Evolutionary conservation across 768 basidiomycete genomes (phyloP), one percentile per base, ranked within the genome.

Genomic region (Serendipita vermifera): DNA sequence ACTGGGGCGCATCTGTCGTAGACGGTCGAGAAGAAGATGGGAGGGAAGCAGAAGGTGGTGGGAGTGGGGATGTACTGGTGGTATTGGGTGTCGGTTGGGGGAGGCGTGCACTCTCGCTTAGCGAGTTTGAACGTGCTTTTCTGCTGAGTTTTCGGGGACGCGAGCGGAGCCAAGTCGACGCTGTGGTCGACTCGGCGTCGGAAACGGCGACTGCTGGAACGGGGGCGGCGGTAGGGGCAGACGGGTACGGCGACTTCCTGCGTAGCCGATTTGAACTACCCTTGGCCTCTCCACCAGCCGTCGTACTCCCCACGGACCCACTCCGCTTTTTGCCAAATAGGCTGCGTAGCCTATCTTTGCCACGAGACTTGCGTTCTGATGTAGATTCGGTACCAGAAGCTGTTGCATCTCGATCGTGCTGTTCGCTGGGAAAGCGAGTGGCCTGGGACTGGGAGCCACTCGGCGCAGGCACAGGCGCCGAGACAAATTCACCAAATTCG

Each of bases 401-500:
- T 9, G 24, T 29, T 20, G 29, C 22, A 26, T 15, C 29, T 5
- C 22, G 46, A 26, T 20, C 9, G 22, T 9, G 39, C 15, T 6
- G n/a, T n/a, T n/a, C n/a, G n/a, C n/a, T 9, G 46, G 46, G 31
- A 11, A 29, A 29, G 9, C n/a, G 9, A 9, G 35, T 36, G n/a
- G 35, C n/a, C n/a, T 36, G 35, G 9, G n/a, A 9, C n/a, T 9
- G 9, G 9, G 35, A 36, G 9, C 9, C n/a, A 9, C 9, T n/a
- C 35, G 35, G 35, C 35, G 35, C 35, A 36, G 35, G 9, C 35
- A n/a, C 35, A 9, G 35, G 35, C 27, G 11, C 15, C 6, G 46
- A 51, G 15, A 51, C 46, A 26, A 51, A 51, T 29, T 51, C 46
- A 7, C 46, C 46, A 51, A 51, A 51, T 29, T 51, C 46, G 46